Evolutionary conservation across 129 eudicot genomes (phyloP), one percentile per base, ranked within the genome.

Genomic region (sunflower (Helianthus annuus)): DNA sequence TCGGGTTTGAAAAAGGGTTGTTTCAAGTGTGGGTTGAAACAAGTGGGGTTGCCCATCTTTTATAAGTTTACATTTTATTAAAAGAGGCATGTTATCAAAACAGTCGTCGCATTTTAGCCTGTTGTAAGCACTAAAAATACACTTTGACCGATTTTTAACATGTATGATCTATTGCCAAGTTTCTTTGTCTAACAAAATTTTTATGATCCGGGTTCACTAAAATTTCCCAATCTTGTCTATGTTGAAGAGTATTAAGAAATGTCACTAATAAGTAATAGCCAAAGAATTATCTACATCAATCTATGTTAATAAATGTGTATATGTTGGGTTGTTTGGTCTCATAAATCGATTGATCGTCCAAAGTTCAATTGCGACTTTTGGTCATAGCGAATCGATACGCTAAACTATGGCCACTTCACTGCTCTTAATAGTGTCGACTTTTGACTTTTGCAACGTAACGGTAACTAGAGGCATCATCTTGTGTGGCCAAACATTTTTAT

Each of bases 341-440:
- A 58, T 58, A 58, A 36, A 7, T 58, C 16, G 9, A 40, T 7
- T 7, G 1, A 38, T 52, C 10, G 13, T 13, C 14, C 63, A 27
- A 8, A 54, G 36, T 75, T 56, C 48, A 75, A 65, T 65, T 54
- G 73, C 7, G 14, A 51, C 27, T 39, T 64, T 52, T 64, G 59
- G 67, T 66, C 66, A 65, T 42, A 56, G 36, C 19, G 34, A 54
- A 56, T 34, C 34, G 34, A 45, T 45, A 57, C 7, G 55, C 65
- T 14, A 52, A 19, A 51, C 48, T n/a, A 2, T n/a, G 59, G 29
- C 11, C 46, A 72, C 76, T 72, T 3, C 24, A 59, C 42, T 12
- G 32, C 11, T 29, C 17, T 60, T 12, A n/a, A 45, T 7, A 14
- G 59, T 38, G 69, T 40, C 10, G 45, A 71, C 65, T 39, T 17